Base-by-base conservation (phyloP, 495 filamentous ascomycete species). In the Tuber aestivum region DNA sequence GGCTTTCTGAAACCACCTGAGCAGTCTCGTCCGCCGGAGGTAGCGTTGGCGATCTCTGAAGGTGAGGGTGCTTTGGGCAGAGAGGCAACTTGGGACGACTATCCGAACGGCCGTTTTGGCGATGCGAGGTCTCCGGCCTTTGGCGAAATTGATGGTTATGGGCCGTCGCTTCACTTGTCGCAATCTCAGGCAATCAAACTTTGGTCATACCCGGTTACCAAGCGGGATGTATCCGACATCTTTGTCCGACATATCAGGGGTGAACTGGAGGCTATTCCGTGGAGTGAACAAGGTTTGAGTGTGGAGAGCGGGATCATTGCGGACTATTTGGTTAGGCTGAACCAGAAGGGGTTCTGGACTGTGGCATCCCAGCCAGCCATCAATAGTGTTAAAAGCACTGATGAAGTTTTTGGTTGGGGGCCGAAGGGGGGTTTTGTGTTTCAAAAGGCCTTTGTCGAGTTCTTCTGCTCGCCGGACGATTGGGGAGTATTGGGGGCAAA, bases 1-100 rank as follows among this genome's bases (percentile, higher is more conserved):
- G 89, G 88, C 65, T 85, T 92, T 37, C 89, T 87, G 0, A 87
- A 87, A 38, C 79, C 76, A 10, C 73, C 77, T 10, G 76, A 81
- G 69, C 80, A 79, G 70, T 73, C 77, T 14, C 77, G 74, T 9
- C 81, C 70, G n/a, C 73, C 81, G 9, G 77, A 80, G 72, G 40
- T 82, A 72, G 80, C 94, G 7, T 89, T 97, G 27, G 93, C 93
- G 32, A 97, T 97, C 72, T 96, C 94, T 0, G 94, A 97, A 86
- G 94, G 94, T 5, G 90, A 95, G 78, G 94, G 94, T 56, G 86
- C 92, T n/a, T 87, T 97, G 20, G 95, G 95, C 44, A 87, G 96
- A 76, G 96, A 97, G 85, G 96, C 96, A 37, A 98, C 95, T 9
- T 99, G 95, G 95, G 95, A 99, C 83, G 95, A 99, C 85, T 99